Conservation (phyloP, 2,329 filamentous ascomycete species). For the Aspergillus fumigatiaffinis region DNA sequence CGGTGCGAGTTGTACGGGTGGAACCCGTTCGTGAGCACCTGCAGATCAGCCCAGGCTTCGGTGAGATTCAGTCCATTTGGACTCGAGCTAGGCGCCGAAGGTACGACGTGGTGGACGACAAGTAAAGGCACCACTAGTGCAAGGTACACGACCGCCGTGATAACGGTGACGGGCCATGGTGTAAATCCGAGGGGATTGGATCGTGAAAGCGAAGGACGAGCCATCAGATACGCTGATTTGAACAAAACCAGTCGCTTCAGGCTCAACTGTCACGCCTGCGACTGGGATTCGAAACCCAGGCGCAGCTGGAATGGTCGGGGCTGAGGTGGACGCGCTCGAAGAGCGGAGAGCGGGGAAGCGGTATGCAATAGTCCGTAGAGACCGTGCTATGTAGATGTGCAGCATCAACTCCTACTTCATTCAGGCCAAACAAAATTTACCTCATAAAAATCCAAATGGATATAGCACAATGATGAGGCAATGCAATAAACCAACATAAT, state of each 20-base stretch:
- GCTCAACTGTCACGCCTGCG: not conserved
- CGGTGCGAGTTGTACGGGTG: conserved; percentile 85
- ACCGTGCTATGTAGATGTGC: not conserved
- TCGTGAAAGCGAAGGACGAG: conserved; percentile 22
- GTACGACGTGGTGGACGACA: conserved; percentile 71
- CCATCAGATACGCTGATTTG: conserved; percentile 25
- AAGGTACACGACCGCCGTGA: conserved; percentile 72
- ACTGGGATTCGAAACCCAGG: not conserved
- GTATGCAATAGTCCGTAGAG: not conserved
- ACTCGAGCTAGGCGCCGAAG: conserved; percentile 56
- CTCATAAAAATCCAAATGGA: not conserved
- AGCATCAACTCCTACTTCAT: too few relatives aligned
- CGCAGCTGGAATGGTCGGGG: conserved; percentile 2
- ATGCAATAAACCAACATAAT: not conserved
- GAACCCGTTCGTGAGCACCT: conserved; percentile 67
- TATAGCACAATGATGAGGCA: not conserved
- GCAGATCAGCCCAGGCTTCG: conserved; percentile 81
- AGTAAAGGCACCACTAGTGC: conserved; percentile 70
- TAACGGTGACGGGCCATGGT: conserved; percentile 75
- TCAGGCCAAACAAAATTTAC: too few relatives aligned
- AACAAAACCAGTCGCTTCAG: not conserved
- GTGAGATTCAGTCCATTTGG: conserved; percentile 71
- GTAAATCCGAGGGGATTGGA: conserved; percentile 66
- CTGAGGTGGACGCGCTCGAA: conserved; percentile 8
- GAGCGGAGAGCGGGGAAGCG: not conserved